These are phyloP conservation scores for Fusarium longipes DNA, from an alignment of 2,329 filamentous ascomycete species.

Conservation along the genomic window DNA sequence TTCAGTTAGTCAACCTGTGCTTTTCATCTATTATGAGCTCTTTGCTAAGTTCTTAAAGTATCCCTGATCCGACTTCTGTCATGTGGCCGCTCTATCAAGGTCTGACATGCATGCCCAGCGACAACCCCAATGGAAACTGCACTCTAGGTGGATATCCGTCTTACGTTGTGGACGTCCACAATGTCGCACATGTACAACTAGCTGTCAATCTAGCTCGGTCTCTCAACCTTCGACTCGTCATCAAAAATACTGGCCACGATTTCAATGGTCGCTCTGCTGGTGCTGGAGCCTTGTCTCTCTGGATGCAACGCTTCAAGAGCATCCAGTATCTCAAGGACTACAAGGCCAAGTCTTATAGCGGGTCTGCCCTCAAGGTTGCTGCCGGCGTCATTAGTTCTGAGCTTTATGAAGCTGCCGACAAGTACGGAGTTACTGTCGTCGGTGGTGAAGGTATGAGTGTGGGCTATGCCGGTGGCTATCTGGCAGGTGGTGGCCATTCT, in stretches of 20 bases:
- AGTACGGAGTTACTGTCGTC: conserved; percentile 60
- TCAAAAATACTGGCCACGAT: conserved; percentile 63
- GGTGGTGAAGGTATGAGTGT: conserved; percentile 61
- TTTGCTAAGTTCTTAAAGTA: conserved; percentile 35
- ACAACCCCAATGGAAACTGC: conserved; percentile 43
- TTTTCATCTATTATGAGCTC: background rate
- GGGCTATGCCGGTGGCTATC: conserved; percentile 38
- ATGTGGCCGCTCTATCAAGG: conserved; percentile 57
- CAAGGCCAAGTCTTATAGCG: conserved; percentile 49
- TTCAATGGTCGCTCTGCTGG: conserved; percentile 66
- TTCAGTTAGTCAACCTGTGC: conserved; percentile 27
- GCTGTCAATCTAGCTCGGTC: conserved; percentile 60
- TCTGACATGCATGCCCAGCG: conserved; percentile 51
- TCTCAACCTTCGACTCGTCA: conserved; percentile 58
- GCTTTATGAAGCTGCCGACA: conserved; percentile 62
- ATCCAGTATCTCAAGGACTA: conserved; percentile 42
- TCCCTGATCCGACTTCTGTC: conserved; percentile 53
- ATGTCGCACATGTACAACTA: conserved; percentile 58
- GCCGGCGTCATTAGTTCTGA: conserved; percentile 65
- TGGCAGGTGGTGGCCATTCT: conserved; percentile 40
- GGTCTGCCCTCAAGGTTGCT: conserved; percentile 65
- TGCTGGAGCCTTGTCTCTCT: conserved; percentile 66
- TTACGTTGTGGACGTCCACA: conserved; percentile 56
- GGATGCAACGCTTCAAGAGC: conserved; percentile 66
- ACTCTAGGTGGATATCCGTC: conserved; percentile 56